Percentiles rank a stretch among this genome's conserved stretches.
These are phyloP conservation scores for Apodospora peruviana DNA, from an alignment of 495 filamentous ascomycete species.

Conservation along the genomic window DNA sequence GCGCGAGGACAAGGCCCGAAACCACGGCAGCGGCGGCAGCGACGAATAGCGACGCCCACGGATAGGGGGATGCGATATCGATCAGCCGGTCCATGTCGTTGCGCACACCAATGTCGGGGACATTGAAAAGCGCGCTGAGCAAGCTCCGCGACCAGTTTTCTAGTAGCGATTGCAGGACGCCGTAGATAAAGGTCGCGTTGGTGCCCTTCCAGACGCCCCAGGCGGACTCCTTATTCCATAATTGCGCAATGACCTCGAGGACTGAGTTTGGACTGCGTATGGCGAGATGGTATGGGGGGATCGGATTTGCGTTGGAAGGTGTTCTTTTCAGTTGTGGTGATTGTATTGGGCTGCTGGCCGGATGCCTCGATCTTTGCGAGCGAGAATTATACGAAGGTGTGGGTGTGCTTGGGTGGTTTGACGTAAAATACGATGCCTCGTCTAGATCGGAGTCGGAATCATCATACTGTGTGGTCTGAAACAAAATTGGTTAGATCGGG, in stretches of 20 bases:
- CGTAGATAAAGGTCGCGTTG: conserved; percentile 86
- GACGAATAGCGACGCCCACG: conserved; percentile 66
- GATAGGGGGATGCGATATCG: conserved; percentile 65
- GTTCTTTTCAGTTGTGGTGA: conserved; percentile 23
- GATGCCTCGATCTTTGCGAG: conserved; percentile 19
- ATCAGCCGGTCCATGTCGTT: conserved; percentile 45
- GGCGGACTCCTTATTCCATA: conserved; percentile 85
- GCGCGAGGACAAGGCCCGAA: conserved; percentile 72
- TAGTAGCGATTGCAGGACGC: conserved; percentile 73
- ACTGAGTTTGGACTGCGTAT: conserved; percentile 68
- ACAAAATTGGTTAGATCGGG: conserved; percentile 3
- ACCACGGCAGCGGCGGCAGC: conserved; percentile 78
- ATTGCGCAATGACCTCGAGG: conserved; percentile 69
- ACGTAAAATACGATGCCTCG: conserved; percentile 82
- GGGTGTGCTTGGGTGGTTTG: conserved; percentile 53
- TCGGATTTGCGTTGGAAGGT: conserved; percentile 19
- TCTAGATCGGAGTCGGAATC: conserved; percentile 65
- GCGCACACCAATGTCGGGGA: conserved; percentile 69
- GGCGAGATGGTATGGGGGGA: conserved; percentile 55
- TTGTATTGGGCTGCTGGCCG: conserved; percentile 20
- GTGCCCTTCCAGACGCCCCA: conserved; percentile 94
- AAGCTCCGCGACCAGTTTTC: conserved; percentile 83
- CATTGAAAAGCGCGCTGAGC: conserved; percentile 73
- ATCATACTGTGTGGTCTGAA: conserved; percentile 17
- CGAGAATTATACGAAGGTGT: conserved; percentile 44